Evolutionary conservation across 2,329 filamentous ascomycete species (phyloP).

Genomic region (Neonectria coccinea): DNA sequence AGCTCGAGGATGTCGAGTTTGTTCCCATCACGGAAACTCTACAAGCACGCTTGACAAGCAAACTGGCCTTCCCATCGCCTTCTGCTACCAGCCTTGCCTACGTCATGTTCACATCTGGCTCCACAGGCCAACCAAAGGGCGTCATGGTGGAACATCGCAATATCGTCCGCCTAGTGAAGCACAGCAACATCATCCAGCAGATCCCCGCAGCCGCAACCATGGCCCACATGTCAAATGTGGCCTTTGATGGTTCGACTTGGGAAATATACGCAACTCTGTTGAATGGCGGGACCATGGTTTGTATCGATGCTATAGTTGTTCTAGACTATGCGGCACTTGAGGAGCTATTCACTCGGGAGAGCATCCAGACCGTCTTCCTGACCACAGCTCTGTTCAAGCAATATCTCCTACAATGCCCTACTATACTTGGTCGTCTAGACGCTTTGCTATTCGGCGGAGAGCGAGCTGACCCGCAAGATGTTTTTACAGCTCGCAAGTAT

Average conservation of each 20-base stretch:
- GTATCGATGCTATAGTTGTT: conserved; percentile 1
- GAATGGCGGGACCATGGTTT: background rate
- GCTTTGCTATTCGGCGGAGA: conserved; percentile 36
- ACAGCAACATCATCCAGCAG: background rate
- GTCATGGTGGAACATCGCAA: conserved; percentile 3
- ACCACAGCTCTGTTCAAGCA: conserved; percentile 39
- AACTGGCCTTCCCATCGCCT: background rate
- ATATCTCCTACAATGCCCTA: conserved; percentile 29
- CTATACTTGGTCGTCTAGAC: background rate
- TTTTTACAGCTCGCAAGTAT: background rate
- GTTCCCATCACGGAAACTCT: background rate
- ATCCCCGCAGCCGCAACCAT: background rate
- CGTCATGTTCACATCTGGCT: conserved; percentile 7
- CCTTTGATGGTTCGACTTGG: conserved; percentile 4
- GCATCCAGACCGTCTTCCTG: conserved; percentile 21
- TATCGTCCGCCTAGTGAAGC: background rate
- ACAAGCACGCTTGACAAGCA: background rate
- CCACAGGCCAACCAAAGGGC: conserved; percentile 3
- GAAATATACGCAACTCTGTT: background rate
- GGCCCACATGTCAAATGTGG: conserved; percentile 1
- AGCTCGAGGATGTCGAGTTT: background rate
- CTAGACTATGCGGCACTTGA: background rate
- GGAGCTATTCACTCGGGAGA: conserved; percentile 26
- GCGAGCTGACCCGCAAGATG: conserved; percentile 24
- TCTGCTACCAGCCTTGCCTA: background rate